A percentile compares a stretch with the other conserved stretches of the same genome.
Conservation (phyloP, 2,329 filamentous ascomycete species). For the Rutstroemia sydowiana region DNA sequence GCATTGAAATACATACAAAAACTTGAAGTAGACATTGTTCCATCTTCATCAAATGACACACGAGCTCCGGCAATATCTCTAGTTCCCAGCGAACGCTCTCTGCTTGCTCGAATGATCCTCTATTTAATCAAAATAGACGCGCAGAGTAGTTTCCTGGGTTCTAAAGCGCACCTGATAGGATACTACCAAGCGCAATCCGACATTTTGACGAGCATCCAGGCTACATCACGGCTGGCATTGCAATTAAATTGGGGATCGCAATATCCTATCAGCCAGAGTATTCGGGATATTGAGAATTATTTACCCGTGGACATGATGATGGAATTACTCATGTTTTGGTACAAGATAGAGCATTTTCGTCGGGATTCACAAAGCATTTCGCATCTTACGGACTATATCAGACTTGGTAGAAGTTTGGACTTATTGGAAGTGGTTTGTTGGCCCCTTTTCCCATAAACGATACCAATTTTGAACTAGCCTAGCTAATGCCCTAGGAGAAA, state of each 20-base stretch:
- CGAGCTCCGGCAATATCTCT: background rate
- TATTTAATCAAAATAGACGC: constrained; percentile 15
- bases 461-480: background rate
- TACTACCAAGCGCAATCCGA: constrained; percentile 10
- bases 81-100: constrained; percentile 2
- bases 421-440: background rate
- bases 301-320: constrained; percentile 15
- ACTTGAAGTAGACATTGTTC: background rate
- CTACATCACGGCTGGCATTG: constrained; percentile 10
- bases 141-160: constrained; percentile 13
- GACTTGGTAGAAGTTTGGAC: background rate
- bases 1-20: constrained; percentile 2
- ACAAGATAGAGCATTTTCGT: background rate
- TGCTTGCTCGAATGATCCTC: constrained; percentile 10
- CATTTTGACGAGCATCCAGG: constrained; percentile 1
- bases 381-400: background rate
- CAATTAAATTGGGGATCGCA: constrained; percentile 12
- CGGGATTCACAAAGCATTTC: background rate
- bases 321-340: constrained; percentile 10
- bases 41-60: background rate
- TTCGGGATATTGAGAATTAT: constrained; percentile 14
- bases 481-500: background rate
- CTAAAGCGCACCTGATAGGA: constrained; percentile 8
- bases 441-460: background rate
- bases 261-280: constrained; percentile 14